Conservation (phyloP, 257 asterid genomes). For the Solanum appendiculatum region DNA sequence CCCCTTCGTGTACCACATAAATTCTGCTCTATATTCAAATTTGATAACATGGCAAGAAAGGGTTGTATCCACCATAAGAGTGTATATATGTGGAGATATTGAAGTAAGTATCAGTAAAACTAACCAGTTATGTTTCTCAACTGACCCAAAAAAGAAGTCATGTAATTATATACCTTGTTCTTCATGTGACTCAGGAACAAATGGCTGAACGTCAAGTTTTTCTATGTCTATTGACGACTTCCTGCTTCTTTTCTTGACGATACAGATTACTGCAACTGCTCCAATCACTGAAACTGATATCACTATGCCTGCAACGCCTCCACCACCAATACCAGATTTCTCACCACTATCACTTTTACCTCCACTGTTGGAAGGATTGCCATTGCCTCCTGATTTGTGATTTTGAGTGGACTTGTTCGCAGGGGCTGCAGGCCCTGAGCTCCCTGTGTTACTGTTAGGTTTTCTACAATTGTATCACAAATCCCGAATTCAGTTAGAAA, state of each 20-base stretch:
- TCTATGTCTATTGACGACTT: conserved; percentile 59
- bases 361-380: conserved; percentile 18
- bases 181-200: conserved; percentile 50
- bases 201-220: conserved; percentile 61
- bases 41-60: not conserved
- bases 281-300: conserved; percentile 63
- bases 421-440: conserved; percentile 72
- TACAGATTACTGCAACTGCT: conserved; percentile 62
- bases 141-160: not conserved
- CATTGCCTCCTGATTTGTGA: conserved; percentile 38
- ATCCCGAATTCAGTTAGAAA: not conserved
- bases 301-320: conserved; percentile 81
- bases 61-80: not conserved
- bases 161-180: conserved; percentile 33
- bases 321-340: conserved; percentile 67
- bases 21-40: not conserved
- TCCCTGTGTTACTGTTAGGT: conserved; percentile 55
- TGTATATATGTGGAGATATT: not conserved
- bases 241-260: conserved; percentile 55
- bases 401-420: conserved; percentile 34
- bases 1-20: not conserved
- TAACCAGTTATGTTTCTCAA: not conserved
- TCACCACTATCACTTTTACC: conserved; percentile 2
- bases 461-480: conserved; percentile 25
- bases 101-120: not conserved